Evolutionary conservation across 805 yeast species (phyloP).

Genomic region (Teunomyces pallodes): DNA sequence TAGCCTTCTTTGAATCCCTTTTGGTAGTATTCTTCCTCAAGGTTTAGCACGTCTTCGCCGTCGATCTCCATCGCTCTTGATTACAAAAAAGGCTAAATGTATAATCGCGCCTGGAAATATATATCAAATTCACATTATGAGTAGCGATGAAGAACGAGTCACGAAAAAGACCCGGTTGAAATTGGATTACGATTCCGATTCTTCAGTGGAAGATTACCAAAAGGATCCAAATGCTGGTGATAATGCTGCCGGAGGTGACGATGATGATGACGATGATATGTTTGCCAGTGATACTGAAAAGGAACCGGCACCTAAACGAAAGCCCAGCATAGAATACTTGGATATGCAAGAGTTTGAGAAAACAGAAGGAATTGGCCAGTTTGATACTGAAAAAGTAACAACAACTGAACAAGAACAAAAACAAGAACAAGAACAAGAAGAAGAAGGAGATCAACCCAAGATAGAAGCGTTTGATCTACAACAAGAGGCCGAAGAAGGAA

Average conservation of each 20-base stretch:
- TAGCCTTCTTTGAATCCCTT: conserved; percentile 76
- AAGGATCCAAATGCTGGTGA: conserved; percentile 13
- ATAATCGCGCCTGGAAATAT: not conserved
- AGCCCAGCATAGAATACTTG: conserved; percentile 20
- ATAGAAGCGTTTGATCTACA: conserved; percentile 63
- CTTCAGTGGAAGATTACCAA: conserved; percentile 16
- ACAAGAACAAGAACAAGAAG: too few species aligned
- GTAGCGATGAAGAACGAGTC: not conserved
- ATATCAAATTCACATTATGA: not conserved
- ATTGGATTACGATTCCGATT: conserved; percentile 22
- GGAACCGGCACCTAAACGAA: conserved; percentile 7
- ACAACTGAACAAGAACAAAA: conserved; percentile 11
- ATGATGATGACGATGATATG: conserved; percentile 33
- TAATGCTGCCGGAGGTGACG: conserved; percentile 3
- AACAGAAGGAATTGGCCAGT: conserved; percentile 15
- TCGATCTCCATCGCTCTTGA: conserved; percentile 26
- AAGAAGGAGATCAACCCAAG: conserved; percentile 31
- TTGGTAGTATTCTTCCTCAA: conserved; percentile 60
- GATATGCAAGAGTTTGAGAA: conserved; percentile 38
- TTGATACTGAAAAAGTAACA: conserved; percentile 19
- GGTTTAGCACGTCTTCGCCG: conserved; percentile 47
- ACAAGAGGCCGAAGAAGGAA: conserved; percentile 57
- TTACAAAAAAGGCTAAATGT: conserved; percentile 16
- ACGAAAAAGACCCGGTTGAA: not conserved
- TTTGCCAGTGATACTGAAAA: conserved; percentile 30